Conservation (phyloP, 2,329 filamentous ascomycete species). For the Penicillium olsonii region DNA sequence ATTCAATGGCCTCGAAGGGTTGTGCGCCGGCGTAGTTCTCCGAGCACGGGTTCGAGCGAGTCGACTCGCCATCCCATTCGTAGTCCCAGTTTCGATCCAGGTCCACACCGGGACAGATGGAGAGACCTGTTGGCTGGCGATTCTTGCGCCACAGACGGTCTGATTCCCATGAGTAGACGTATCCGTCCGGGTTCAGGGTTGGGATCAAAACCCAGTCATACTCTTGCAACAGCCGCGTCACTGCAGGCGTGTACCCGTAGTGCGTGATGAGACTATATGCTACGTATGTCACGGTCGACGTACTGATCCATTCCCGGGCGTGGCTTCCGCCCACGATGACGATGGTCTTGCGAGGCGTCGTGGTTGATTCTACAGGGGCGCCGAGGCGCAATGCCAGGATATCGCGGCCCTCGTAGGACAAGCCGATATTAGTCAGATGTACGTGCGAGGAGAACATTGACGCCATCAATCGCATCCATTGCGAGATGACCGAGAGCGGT, state of each 20-base stretch:
- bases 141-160: slow-evolving; percentile 97
- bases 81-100: slow-evolving; percentile 85
- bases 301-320: slow-evolving; percentile 94
- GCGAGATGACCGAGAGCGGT: slow-evolving; percentile 77
- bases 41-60: slow-evolving; percentile 78
- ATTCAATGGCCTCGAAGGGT: slow-evolving; percentile 82
- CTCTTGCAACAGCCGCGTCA: slow-evolving; percentile 76
- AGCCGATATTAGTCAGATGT: slow-evolving; percentile 72
- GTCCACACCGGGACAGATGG: slow-evolving; percentile 85
- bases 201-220: slow-evolving; percentile 91
- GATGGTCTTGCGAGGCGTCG: slow-evolving; percentile 68
- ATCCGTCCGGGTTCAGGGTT: slow-evolving; percentile 88
- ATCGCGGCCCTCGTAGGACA: slow-evolving; percentile 82
- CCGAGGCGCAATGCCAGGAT: slow-evolving; percentile 82
- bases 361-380: slow-evolving; percentile 51
- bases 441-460: slow-evolving; percentile 88
- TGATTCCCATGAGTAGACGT: slow-evolving; percentile 87
- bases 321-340: slow-evolving; percentile 85
- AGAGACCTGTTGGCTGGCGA: slow-evolving; percentile 73
- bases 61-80: slow-evolving; percentile 72
- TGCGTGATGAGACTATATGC: slow-evolving; percentile 84
- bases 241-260: slow-evolving; percentile 69
- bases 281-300: slow-evolving; percentile 85
- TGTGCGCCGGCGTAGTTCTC: slow-evolving; percentile 83
- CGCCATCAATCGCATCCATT: slow-evolving; percentile 87